A percentile compares a stretch with the other conserved stretches of the same genome.
Evolutionary conservation across 352 stramenopile genomes (phyloP).

Genomic region (Globisporangium iwayamae): DNA sequence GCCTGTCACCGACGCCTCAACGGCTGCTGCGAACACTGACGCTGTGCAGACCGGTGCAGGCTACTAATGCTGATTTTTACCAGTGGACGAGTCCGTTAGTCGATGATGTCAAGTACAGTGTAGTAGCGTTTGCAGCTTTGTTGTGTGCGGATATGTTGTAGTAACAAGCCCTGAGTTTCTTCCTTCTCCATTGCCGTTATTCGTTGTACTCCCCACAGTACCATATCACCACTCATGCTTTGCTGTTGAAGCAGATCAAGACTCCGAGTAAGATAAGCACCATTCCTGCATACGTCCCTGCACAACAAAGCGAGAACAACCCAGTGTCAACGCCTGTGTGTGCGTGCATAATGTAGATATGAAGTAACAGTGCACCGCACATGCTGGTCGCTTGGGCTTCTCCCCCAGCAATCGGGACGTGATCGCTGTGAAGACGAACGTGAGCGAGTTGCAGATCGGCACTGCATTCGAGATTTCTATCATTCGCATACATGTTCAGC

Average conservation of each 20-base stretch:
- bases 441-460: slow-evolving; percentile 88
- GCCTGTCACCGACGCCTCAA: background rate
- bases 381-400: slow-evolving; percentile 55
- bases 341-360: background rate
- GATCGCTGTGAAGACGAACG: slow-evolving; percentile 85
- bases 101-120: background rate
- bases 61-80: background rate
- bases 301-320: background rate
- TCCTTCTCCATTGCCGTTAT: too few relatives aligned
- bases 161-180: too few relatives aligned
- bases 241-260: slow-evolving; percentile 67
- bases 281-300: slow-evolving; percentile 66
- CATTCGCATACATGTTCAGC: background rate
- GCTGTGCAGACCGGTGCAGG: background rate
- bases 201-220: too few relatives aligned
- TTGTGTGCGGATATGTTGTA: too few relatives aligned
- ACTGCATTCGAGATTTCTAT: slow-evolving; percentile 82
- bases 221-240: slow-evolving; percentile 10
- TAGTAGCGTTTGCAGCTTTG: background rate
- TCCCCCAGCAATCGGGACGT: slow-evolving; percentile 76
- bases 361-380: slow-evolving; percentile 31
- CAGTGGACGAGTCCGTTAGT: background rate
- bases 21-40: background rate
- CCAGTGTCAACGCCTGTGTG: background rate
- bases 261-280: slow-evolving; percentile 57